Evolutionary conservation across 345 rosid genomes (phyloP), one percentile per base, ranked within the genome.

Genomic region (Gynandropsis gynandra): DNA sequence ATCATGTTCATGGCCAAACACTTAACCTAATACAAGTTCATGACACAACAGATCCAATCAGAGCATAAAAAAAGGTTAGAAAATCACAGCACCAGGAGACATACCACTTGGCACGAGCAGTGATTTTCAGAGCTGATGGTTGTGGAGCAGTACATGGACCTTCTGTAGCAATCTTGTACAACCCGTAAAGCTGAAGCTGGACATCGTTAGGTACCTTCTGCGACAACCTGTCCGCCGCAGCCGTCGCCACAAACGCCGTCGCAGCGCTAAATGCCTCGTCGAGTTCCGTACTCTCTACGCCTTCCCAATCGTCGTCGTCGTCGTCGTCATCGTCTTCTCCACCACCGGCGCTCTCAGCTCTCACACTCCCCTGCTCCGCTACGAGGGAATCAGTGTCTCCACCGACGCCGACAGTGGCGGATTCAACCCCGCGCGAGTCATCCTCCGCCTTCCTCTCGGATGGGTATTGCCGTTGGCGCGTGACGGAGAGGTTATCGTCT

Each of bases 51-150:
- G n/a, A 50, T 32, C 4, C 39, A 50, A 10, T 5, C 43, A 56
- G 9, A 34, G 10, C 42, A 45, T 19, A 8, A 34, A 0, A 35
- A 36, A 5, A 17, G 4, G 8, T 4, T 7, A 2, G 47, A 1
- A 15, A 13, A 2, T 15, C 10, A 42, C 4, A 1, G 10, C 4
- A 35, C 8, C 13, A 37, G 8, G 32, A 34, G 13, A 52, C 42
- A 54, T 69, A 86, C 97, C 95, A 89, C 63, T 89, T 86, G 46
- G 97, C 86, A 10, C 97, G 86, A 55, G 95, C 94, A 41, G 90
- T 74, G 78, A 89, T 74, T 77, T 86, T 92, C 47, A 92, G 73
- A 31, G 96, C 89, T 1, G 96, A 82, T 24, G 98, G 96, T 60
- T 82, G 89, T 0, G 96, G 84, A 42, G 75, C 40, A 58, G 67